These are phyloP conservation scores for Saturnispora mendoncae DNA, from an alignment of 805 yeast genomes.

Conservation along the genomic window DNA sequence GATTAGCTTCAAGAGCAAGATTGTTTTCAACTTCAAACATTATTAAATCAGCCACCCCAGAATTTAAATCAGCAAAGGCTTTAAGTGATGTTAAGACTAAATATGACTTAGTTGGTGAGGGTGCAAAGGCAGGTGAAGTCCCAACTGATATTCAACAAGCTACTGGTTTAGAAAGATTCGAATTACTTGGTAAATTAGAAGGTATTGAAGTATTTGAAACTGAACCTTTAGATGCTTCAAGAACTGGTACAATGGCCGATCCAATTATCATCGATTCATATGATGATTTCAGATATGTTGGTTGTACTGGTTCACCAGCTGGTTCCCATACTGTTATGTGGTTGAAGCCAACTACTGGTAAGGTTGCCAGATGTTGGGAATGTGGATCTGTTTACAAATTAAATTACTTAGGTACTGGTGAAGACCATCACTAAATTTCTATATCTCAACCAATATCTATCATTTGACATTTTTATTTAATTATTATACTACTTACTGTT, in stretches of 20 bases:
- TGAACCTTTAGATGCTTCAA: slow-evolving; percentile 78
- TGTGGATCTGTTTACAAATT: slow-evolving; percentile 93
- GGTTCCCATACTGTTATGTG: slow-evolving; percentile 87
- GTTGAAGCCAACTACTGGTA: slow-evolving; percentile 77
- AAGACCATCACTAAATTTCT: slow-evolving; percentile 40
- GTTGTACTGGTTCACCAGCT: slow-evolving; percentile 94
- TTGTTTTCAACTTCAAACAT: slow-evolving; percentile 27
- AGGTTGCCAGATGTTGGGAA: slow-evolving; percentile 96
- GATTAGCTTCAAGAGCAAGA: slow-evolving; percentile 29
- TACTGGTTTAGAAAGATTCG: slow-evolving; percentile 97
- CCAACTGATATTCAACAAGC: slow-evolving; percentile 95
- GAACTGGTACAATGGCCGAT: slow-evolving; percentile 83
- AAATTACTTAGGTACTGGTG: slow-evolving; percentile 76
- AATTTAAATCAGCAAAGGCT: slow-evolving; percentile 52
- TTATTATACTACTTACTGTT: not conserved
- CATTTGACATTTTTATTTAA: not conserved
- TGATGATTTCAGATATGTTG: slow-evolving; percentile 89
- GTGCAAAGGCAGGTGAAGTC: slow-evolving; percentile 74
- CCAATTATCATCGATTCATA: slow-evolving; percentile 87
- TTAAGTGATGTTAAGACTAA: slow-evolving; percentile 76
- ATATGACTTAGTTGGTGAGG: slow-evolving; percentile 77
- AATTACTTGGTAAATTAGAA: slow-evolving; percentile 85
- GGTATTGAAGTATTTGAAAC: slow-evolving; percentile 92
- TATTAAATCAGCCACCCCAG: slow-evolving; percentile 27
- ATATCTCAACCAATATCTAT: not conserved